Evolutionary conservation across 306 rosid species (phyloP).

Genomic region (Hippophae gyantsensis): DNA sequence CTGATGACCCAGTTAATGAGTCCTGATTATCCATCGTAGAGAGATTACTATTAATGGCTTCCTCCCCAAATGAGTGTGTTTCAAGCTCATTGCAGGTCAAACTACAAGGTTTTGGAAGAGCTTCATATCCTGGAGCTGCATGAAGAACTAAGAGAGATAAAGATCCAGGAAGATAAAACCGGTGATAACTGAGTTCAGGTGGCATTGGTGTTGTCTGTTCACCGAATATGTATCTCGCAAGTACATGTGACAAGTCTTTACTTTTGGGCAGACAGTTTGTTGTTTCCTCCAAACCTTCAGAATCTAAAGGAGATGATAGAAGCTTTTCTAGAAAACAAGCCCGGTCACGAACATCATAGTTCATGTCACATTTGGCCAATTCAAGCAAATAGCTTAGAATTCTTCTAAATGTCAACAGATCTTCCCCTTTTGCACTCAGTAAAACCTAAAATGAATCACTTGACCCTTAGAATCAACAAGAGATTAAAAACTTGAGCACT

Average conservation of each 20-base stretch:
- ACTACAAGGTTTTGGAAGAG: slow-evolving; percentile 92
- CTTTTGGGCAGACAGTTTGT: slow-evolving; percentile 21
- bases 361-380: slow-evolving; percentile 70
- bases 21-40: slow-evolving; percentile 44
- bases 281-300: slow-evolving; percentile 32
- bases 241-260: slow-evolving; percentile 34
- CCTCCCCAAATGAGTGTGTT: slow-evolving; percentile 19
- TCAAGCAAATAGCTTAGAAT: slow-evolving; percentile 61
- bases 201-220: slow-evolving; percentile 37
- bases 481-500: too few relatives aligned
- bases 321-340: slow-evolving; percentile 58
- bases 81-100: slow-evolving; percentile 30
- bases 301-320: slow-evolving; percentile 40
- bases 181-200: slow-evolving; percentile 46
- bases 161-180: slow-evolving; percentile 95
- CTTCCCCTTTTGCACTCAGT: slow-evolving; percentile 44
- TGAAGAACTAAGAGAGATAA: slow-evolving; percentile 88
- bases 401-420: slow-evolving; percentile 31
- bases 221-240: slow-evolving; percentile 54
- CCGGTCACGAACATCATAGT: slow-evolving; percentile 82
- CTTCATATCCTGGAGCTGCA: slow-evolving; percentile 99
- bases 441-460: slow-evolving; percentile 51
- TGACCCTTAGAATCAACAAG: slow-evolving; percentile 10
- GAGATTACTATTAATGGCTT: slow-evolving; percentile 28
- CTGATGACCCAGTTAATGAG: slow-evolving; percentile 52